phyloP scores from a whole-genome alignment of 306 rosid species.

The Erythrophleum fordii region DNA sequence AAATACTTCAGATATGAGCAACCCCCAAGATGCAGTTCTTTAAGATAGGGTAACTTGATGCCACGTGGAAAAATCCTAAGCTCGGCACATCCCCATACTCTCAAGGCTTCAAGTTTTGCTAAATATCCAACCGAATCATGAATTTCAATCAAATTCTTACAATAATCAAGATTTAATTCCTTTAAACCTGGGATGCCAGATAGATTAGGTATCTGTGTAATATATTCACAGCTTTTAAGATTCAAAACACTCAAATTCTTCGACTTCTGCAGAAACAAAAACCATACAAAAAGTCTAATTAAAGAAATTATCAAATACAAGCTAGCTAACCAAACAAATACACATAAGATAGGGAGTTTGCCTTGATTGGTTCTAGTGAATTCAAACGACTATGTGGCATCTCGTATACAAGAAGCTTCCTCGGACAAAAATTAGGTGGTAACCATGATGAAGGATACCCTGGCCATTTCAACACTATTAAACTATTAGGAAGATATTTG shows the following conservation, averaged over 20 bases:
- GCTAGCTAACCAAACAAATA: too few relatives aligned
- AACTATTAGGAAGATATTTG: constrained; percentile 1
- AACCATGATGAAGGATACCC: constrained; percentile 23
- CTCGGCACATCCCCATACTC: neutral
- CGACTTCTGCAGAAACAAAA: neutral
- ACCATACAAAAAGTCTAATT: neutral
- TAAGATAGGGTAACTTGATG: constrained; percentile 23
- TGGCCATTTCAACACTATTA: constrained; percentile 19
- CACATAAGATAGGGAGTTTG: too few relatives aligned
- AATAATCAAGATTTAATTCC: neutral
- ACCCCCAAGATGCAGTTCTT: neutral
- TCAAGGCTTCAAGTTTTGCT: constrained; percentile 3
- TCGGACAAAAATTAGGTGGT: neutral
- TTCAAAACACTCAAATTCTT: neutral
- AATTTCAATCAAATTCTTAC: constrained; percentile 10
- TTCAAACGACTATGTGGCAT: neutral
- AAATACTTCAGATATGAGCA: neutral
- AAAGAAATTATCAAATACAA: too few relatives aligned
- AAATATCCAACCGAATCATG: too few relatives aligned
- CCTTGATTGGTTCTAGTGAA: too few relatives aligned
- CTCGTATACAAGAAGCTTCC: constrained; percentile 20
- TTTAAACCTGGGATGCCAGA: constrained; percentile 15
- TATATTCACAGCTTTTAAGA: neutral
- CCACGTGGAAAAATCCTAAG: neutral
- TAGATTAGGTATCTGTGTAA: constrained; percentile 13